phyloP scores from a whole-genome alignment of 345 rosid genomes.

The Pseudoturritis turrita region DNA sequence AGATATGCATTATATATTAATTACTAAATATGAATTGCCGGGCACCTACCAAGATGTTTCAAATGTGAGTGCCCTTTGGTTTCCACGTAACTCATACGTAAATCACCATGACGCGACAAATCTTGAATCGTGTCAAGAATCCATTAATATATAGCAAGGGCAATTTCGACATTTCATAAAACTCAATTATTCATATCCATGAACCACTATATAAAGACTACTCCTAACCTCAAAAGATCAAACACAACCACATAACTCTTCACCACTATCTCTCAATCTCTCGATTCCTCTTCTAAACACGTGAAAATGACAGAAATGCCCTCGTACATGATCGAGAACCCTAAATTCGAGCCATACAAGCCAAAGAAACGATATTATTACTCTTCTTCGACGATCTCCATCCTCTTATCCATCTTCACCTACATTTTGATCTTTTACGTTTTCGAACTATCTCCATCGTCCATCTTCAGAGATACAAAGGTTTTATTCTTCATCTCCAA shows the following conservation, averaged over 20 bases:
- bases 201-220: slow-evolving; percentile 10
- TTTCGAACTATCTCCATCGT: slow-evolving; percentile 50
- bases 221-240: background rate
- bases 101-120: slow-evolving; percentile 17
- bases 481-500: slow-evolving; percentile 69
- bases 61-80: background rate
- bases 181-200: slow-evolving; percentile 12
- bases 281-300: background rate
- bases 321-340: slow-evolving; percentile 19
- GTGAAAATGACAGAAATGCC: slow-evolving; percentile 26
- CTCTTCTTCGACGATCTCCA: slow-evolving; percentile 25
- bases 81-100: slow-evolving; percentile 27
- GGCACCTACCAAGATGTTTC: slow-evolving; percentile 31
- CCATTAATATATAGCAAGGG: background rate
- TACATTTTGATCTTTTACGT: slow-evolving; percentile 45
- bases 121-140: slow-evolving; percentile 20
- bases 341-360: slow-evolving; percentile 15
- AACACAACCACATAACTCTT: background rate
- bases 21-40: slow-evolving; percentile 29
- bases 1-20: slow-evolving; percentile 11
- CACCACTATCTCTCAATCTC: background rate
- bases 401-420: slow-evolving; percentile 30
- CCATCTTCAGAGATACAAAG: slow-evolving; percentile 42
- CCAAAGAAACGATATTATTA: slow-evolving; percentile 2
- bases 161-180: background rate